Evolutionary conservation across 495 filamentous ascomycete genomes (phyloP).

Genomic region (Penicillium herquei): DNA sequence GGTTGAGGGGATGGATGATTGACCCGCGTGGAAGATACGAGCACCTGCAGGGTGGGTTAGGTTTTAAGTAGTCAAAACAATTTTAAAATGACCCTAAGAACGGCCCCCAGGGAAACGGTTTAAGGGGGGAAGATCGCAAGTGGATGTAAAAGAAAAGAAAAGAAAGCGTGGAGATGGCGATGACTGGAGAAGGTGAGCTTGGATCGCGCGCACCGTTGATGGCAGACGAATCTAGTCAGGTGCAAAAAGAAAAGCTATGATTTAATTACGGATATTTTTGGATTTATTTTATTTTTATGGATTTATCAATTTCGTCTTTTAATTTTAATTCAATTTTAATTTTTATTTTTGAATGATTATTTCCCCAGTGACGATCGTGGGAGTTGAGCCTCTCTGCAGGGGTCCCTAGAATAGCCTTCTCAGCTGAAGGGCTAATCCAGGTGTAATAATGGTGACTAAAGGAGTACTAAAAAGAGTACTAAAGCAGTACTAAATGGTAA

Average conservation of each 20-base stretch:
- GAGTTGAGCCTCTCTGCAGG: slow-evolving; percentile 29
- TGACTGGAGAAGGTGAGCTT: background rate
- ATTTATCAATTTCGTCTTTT: background rate
- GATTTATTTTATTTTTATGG: background rate
- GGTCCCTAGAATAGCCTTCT: slow-evolving; percentile 11
- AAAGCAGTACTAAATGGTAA: too few relatives aligned
- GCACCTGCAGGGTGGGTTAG: background rate
- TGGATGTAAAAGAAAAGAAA: background rate
- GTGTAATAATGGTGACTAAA: too few relatives aligned
- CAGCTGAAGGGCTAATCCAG: too few relatives aligned
- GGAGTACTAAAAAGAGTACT: too few relatives aligned
- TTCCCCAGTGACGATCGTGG: slow-evolving; percentile 20
- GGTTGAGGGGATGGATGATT: background rate
- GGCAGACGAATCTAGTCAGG: too few relatives aligned
- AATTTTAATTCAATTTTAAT: background rate
- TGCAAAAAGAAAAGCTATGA: background rate
- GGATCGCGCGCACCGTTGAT: background rate
- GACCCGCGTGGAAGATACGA: slow-evolving; percentile 5
- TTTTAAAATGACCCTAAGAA: too few relatives aligned
- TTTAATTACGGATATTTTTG: background rate
- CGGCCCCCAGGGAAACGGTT: too few relatives aligned
- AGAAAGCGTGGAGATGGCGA: background rate
- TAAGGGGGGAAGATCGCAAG: background rate
- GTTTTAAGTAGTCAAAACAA: too few relatives aligned
- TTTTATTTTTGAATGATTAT: slow-evolving; percentile 5